phyloP scores from a whole-genome alignment of 192 early-diverging fungal genomes.

The Nowakowskiella sp. region DNA sequence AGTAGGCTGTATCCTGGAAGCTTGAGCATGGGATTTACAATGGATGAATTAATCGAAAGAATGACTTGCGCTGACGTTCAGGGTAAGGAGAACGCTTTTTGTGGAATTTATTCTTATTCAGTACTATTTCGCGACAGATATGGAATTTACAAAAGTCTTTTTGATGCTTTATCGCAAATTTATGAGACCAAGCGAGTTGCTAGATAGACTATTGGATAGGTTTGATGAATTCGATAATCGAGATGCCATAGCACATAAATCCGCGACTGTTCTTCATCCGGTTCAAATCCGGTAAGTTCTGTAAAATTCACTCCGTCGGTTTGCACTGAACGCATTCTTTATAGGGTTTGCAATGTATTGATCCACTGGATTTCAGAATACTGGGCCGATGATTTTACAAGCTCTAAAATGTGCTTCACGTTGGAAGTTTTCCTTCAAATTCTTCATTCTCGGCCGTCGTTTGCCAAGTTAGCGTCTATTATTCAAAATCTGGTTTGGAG shows the following conservation, averaged over 20 bases:
- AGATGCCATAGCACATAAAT: constrained; percentile 5
- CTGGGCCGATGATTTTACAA: constrained; percentile 34
- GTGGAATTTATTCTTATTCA: neutral
- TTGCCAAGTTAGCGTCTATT: constrained; percentile 20
- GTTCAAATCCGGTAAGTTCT: constrained; percentile 31
- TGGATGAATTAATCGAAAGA: constrained; percentile 30
- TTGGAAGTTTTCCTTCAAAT: constrained; percentile 28
- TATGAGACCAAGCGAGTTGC: constrained; percentile 30
- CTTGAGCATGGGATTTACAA: constrained; percentile 17
- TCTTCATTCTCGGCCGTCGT: constrained; percentile 20
- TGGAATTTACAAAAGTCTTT: constrained; percentile 34
- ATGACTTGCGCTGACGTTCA: constrained; percentile 22
- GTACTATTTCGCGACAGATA: constrained; percentile 12
- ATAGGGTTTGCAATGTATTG: constrained; percentile 38
- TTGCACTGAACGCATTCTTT: neutral
- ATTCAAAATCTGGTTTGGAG: constrained; percentile 23
- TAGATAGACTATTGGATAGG: constrained; percentile 34
- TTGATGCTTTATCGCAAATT: constrained; percentile 36
- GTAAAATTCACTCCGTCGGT: neutral
- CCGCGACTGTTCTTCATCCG: constrained; percentile 10
- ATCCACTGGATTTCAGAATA: constrained; percentile 27
- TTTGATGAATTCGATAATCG: constrained; percentile 20
- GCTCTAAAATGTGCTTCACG: constrained; percentile 34
- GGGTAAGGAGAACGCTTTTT: constrained; percentile 16
- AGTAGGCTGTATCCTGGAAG: neutral